A percentile compares a stretch with the other conserved stretches of the same genome.
phyloP scores from a whole-genome alignment of 176 grass and related monocot genomes.

The Aegilops tauschii region DNA sequence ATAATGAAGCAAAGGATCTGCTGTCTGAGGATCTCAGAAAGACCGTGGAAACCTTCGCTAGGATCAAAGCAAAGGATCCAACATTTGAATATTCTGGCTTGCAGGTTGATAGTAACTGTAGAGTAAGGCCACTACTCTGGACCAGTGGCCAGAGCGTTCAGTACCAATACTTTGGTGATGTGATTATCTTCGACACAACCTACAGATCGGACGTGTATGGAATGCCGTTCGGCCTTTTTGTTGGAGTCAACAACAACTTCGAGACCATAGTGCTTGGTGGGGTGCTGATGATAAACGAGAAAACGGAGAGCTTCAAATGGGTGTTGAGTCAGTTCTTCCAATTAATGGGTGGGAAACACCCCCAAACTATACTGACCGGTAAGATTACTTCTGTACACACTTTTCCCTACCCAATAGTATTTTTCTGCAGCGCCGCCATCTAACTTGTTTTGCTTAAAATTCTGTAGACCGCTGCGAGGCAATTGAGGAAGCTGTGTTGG shows the following conservation, averaged over 20 bases:
- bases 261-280: slow-evolving; percentile 3
- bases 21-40: background rate
- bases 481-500: background rate
- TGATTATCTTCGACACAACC: slow-evolving; percentile 2
- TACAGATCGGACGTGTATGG: background rate
- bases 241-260: slow-evolving; percentile 6
- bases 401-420: background rate
- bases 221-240: background rate
- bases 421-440: background rate
- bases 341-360: background rate
- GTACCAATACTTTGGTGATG: background rate
- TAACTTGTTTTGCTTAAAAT: background rate
- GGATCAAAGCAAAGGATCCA: background rate
- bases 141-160: background rate
- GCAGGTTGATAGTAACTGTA: background rate
- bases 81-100: background rate
- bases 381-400: background rate
- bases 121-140: background rate
- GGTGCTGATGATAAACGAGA: background rate
- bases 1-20: background rate
- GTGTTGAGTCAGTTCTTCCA: background rate
- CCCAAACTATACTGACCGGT: background rate
- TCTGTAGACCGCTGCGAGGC: background rate
- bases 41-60: background rate
- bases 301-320: background rate